Evolutionary conservation across 2,329 filamentous ascomycete genomes (phyloP).

Genomic region (Cercospora beticola): DNA sequence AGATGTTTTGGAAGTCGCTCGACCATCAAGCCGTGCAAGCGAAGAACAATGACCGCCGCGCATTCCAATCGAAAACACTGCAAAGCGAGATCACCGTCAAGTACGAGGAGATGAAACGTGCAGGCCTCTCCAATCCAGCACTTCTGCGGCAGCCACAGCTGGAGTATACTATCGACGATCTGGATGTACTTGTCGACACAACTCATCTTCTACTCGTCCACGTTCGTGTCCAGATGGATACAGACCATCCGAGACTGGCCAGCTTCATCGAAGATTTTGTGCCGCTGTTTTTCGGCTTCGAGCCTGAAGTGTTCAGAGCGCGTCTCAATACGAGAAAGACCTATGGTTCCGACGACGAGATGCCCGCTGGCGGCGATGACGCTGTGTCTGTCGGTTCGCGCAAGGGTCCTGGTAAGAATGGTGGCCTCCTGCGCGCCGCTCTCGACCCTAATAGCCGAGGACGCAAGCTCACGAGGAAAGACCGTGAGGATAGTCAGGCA

Average conservation of each 20-base stretch:
- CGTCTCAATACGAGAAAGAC: slow-evolving; percentile 24
- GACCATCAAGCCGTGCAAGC: slow-evolving; percentile 94
- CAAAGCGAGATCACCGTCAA: slow-evolving; percentile 89
- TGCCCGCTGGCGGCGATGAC: slow-evolving; percentile 63
- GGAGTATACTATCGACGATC: slow-evolving; percentile 66
- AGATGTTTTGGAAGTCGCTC: slow-evolving; percentile 92
- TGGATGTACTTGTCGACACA: slow-evolving; percentile 54
- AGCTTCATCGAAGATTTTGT: slow-evolving; percentile 53
- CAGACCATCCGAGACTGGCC: slow-evolving; percentile 47
- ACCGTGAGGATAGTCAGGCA: slow-evolving; percentile 77
- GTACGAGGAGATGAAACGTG: slow-evolving; percentile 82
- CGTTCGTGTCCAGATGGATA: slow-evolving; percentile 43
- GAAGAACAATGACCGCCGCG: slow-evolving; percentile 80
- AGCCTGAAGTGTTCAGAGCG: slow-evolving; percentile 61
- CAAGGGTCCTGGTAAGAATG: slow-evolving; percentile 48
- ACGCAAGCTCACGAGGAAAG: slow-evolving; percentile 66
- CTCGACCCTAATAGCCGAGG: slow-evolving; percentile 77
- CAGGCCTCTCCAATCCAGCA: slow-evolving; percentile 39
- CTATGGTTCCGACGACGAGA: slow-evolving; percentile 75
- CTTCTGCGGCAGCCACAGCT: slow-evolving; percentile 58
- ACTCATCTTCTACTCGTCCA: slow-evolving; percentile 48
- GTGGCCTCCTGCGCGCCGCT: slow-evolving; percentile 76
- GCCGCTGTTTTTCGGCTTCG: slow-evolving; percentile 52
- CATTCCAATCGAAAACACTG: slow-evolving; percentile 85
- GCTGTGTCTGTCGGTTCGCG: slow-evolving; percentile 68